Evolutionary conservation across 345 rosid genomes (phyloP).

Genomic region (Eucalyptus grandis): DNA sequence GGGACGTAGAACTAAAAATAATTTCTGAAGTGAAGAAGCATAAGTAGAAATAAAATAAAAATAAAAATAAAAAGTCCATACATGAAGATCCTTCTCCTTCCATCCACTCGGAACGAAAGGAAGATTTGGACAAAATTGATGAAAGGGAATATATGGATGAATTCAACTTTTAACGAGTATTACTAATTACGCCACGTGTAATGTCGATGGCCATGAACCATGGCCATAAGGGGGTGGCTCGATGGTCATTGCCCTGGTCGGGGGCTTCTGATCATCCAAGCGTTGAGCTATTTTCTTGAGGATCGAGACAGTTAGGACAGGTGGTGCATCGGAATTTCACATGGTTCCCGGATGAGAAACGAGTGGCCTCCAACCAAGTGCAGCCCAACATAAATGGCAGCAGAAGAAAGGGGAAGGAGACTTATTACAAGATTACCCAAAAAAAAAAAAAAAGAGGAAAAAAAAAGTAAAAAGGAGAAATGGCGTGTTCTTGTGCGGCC

Average conservation of each 20-base stretch:
- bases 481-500: neutral
- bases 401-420: neutral
- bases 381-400: neutral
- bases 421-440: neutral
- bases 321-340: neutral
- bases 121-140: neutral
- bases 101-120: neutral
- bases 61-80: neutral
- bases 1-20: neutral
- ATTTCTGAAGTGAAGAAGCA: fast-evolving
- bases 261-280: neutral
- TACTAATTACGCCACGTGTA: neutral
- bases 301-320: neutral
- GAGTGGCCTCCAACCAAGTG: neutral
- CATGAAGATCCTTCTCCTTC: neutral
- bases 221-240: no score
- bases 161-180: neutral
- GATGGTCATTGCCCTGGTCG: no score
- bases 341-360: neutral
- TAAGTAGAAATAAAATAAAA: neutral
- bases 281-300: neutral
- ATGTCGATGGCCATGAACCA: neutral
- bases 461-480: neutral
- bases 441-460: neutral
- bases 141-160: neutral